Conservation (phyloP, 2,329 filamentous ascomycete species). For the Fusarium euwallaceae region DNA sequence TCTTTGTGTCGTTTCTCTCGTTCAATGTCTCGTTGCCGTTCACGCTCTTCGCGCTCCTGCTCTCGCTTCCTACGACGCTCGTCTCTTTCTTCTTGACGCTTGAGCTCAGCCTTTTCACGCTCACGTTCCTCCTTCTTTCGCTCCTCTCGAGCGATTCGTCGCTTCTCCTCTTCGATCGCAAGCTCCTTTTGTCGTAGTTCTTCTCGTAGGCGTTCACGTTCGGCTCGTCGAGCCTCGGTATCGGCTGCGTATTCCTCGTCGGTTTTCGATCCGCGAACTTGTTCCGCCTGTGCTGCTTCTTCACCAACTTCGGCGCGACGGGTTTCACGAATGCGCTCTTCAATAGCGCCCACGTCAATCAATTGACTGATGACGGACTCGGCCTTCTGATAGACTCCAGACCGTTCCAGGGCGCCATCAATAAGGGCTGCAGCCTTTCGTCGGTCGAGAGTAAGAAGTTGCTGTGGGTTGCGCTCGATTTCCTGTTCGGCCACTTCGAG, state of each 20-base stretch:
- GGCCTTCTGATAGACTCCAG: constrained; percentile 80
- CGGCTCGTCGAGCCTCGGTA: constrained; percentile 69
- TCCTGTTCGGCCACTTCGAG: constrained; percentile 79
- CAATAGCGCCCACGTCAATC: constrained; percentile 77
- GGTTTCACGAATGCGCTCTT: constrained; percentile 77
- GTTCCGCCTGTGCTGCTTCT: constrained; percentile 76
- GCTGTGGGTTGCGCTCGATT: constrained; percentile 79
- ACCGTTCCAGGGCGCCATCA: constrained; percentile 82
- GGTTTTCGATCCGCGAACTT: constrained; percentile 75
- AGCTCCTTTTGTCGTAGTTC: constrained; percentile 71
- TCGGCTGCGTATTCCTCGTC: constrained; percentile 81
- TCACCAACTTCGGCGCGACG: constrained; percentile 77
- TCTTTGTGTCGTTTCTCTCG: constrained; percentile 57
- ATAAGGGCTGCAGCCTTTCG: constrained; percentile 81
- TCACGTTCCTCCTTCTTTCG: constrained; percentile 64
- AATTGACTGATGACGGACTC: constrained; percentile 75
- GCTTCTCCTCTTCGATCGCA: constrained; percentile 73
- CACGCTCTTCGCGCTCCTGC: constrained; percentile 68
- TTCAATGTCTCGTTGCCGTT: constrained; percentile 57
- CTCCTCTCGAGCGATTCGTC: constrained; percentile 69
- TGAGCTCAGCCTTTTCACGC: constrained; percentile 63
- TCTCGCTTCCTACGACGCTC: constrained; percentile 65
- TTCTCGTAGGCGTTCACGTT: constrained; percentile 72
- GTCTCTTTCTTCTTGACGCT: constrained; percentile 64
- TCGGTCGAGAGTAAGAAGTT: constrained; percentile 79